These are phyloP conservation scores for Agrocybe pediades DNA, from an alignment of 768 basidiomycete species.

Conservation along the genomic window DNA sequence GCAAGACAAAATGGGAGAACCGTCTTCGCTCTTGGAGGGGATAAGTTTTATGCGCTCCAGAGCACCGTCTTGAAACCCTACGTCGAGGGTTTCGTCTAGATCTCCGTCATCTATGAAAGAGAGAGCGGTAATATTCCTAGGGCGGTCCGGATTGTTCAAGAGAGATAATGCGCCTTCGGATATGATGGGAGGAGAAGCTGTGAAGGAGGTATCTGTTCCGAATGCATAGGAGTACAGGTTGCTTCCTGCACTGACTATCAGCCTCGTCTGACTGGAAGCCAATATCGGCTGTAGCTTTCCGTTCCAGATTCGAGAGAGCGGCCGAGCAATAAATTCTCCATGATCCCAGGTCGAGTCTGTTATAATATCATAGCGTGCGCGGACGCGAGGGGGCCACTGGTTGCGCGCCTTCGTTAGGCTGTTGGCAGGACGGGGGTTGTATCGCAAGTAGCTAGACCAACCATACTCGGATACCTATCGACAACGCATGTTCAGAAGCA, in stretches of 20 bases:
- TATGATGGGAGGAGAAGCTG: conserved; percentile 41
- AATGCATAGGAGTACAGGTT: conserved; percentile 61
- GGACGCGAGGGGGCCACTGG: conserved; percentile 43
- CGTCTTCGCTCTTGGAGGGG: conserved; percentile 1
- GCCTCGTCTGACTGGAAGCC: conserved; percentile 52
- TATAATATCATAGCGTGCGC: conserved; percentile 52
- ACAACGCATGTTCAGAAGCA: background rate
- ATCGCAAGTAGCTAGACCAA: conserved; percentile 54
- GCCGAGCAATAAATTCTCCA: conserved; percentile 59
- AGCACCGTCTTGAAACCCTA: conserved; percentile 63
- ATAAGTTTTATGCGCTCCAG: conserved; percentile 45
- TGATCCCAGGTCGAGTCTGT: conserved; percentile 56
- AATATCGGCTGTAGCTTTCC: conserved; percentile 58
- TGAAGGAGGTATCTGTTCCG: conserved; percentile 25
- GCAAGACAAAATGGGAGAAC: conserved; percentile 17
- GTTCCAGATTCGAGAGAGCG: conserved; percentile 60
- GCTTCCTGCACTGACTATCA: conserved; percentile 64
- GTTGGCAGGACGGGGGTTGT: conserved; percentile 54
- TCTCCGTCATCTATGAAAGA: conserved; percentile 48
- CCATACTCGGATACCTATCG: conserved; percentile 61
- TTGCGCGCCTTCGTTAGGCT: conserved; percentile 47
- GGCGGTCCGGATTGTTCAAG: conserved; percentile 27
- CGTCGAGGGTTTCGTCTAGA: conserved; percentile 44
- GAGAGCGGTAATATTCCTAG: conserved; percentile 57
- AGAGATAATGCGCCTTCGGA: conserved; percentile 51